Base-by-base conservation (phyloP, 2,329 filamentous ascomycete species). In the Pleomassaria siparia region DNA sequence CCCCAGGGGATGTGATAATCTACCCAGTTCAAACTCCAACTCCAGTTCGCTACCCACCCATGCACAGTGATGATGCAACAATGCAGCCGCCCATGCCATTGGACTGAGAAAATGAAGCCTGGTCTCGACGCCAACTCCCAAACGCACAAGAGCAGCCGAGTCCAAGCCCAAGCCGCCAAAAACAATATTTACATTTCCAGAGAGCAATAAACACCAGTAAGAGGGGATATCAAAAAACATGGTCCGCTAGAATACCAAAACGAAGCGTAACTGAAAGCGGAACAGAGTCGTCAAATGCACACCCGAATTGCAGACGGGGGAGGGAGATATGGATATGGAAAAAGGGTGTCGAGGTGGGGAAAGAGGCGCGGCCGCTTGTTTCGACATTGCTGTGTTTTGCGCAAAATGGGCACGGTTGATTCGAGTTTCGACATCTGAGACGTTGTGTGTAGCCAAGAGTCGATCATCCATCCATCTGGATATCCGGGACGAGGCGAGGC, bases 141-240 rank as follows among this genome's bases (percentile, higher is more conserved):
- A n/a, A n/a, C n/a, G 10, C 26, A 33, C 16, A 33, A 7, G 6
- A 35, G n/a, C 28, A 28, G 37, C 20, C 29, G 15, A 33, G 40
- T 39, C 8, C 29, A 18, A 32, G 29, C 10, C n/a, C n/a, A 15
- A 32, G 13, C 29, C 29, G 24, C 25, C 45, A 35, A 47, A 49
- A 50, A 32, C 20, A 40, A 56, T 56, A 56, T 56, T 35, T 56
- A 54, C 54, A 54, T 48, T 52, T 43, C 25, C 43, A 52, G 52
- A n/a, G n/a, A 50, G 43, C 50, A 40, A 47, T 45, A 51, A 48
- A 35, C 41, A 48, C 44, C 39, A 30, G 22, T n/a, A 20, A 53
- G 15, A 50, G 40, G 28, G 51, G 51, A 56, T 56, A 54, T 52
- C 51, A 44, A 46, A 40, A 47, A 4, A 25, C n/a, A n/a, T 25